phyloP scores from a whole-genome alignment of 345 rosid species.

The Durio zibethinus region DNA sequence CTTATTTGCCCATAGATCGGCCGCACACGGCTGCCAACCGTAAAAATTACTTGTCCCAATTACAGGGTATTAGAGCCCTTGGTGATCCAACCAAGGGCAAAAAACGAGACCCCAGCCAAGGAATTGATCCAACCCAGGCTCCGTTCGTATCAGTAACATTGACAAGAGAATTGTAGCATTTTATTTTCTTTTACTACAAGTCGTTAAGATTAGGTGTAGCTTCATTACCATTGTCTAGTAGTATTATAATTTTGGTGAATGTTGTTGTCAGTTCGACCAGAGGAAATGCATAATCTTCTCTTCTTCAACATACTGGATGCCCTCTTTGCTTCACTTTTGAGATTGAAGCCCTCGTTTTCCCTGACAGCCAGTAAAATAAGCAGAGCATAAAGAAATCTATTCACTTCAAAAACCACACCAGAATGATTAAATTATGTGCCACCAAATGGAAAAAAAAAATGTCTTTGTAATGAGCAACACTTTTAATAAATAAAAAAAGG shows the following conservation, averaged over 20 bases:
- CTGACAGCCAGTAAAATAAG: too few relatives aligned
- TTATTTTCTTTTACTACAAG: background rate
- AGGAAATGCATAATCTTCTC: background rate
- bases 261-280: background rate
- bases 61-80: conserved; percentile 55
- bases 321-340: background rate
- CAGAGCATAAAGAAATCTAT: background rate
- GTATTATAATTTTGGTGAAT: too few relatives aligned
- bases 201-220: too few relatives aligned
- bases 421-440: conserved; percentile 2
- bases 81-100: conserved; percentile 78
- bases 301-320: background rate
- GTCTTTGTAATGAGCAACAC: background rate
- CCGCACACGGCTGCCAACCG: background rate
- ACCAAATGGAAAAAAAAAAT: background rate
- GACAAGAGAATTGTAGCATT: background rate
- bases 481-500: background rate
- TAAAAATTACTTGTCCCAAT: background rate
- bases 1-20: background rate
- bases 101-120: conserved; percentile 93
- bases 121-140: too few relatives aligned
- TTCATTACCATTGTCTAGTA: background rate
- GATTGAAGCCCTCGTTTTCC: background rate
- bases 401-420: background rate
- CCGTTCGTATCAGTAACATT: too few relatives aligned